A percentile compares a stretch with the other conserved stretches of the same genome.
Conservation (phyloP, 1,284 basidiomycete species). For the Ustilago loliicola region DNA sequence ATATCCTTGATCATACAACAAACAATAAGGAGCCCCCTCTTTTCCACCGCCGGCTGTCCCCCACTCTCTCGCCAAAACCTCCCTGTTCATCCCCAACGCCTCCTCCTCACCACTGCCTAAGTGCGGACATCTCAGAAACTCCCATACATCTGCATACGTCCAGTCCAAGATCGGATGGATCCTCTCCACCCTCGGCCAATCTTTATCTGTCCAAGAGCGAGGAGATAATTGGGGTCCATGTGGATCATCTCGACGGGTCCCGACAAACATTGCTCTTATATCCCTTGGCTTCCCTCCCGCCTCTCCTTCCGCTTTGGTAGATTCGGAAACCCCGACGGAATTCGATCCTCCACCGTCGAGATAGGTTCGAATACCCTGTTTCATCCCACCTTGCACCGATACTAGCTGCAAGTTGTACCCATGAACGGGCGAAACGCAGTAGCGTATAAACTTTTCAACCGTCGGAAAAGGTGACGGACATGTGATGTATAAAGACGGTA, state of each 20-base stretch:
- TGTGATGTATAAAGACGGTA: conserved; percentile 88
- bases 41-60: conserved; percentile 41
- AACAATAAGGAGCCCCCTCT: conserved; percentile 77
- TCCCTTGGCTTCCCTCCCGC: conserved; percentile 20
- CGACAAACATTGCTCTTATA: conserved; percentile 85
- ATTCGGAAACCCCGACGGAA: conserved; percentile 9
- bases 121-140: conserved; percentile 80
- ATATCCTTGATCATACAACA: conserved; percentile 92
- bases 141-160: conserved; percentile 90
- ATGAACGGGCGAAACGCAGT: conserved; percentile 72
- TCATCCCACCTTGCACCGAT: conserved; percentile 84
- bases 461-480: conserved; percentile 86
- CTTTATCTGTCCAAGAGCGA: conserved; percentile 68
- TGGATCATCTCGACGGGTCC: conserved; percentile 88
- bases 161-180: conserved; percentile 97
- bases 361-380: conserved; percentile 82
- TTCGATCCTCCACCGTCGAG: conserved; percentile 71
- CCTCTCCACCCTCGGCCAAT: conserved; percentile 90
- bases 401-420: conserved; percentile 86
- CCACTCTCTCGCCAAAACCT: conserved; percentile 1
- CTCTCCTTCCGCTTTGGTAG: neutral
- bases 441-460: conserved; percentile 86
- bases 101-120: conserved; percentile 72
- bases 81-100: conserved; percentile 58
- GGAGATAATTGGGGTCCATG: conserved; percentile 75